These are phyloP conservation scores for Fusarium odoratissimum DNA, from an alignment of 2,329 filamentous ascomycete genomes.

Conservation along the genomic window DNA sequence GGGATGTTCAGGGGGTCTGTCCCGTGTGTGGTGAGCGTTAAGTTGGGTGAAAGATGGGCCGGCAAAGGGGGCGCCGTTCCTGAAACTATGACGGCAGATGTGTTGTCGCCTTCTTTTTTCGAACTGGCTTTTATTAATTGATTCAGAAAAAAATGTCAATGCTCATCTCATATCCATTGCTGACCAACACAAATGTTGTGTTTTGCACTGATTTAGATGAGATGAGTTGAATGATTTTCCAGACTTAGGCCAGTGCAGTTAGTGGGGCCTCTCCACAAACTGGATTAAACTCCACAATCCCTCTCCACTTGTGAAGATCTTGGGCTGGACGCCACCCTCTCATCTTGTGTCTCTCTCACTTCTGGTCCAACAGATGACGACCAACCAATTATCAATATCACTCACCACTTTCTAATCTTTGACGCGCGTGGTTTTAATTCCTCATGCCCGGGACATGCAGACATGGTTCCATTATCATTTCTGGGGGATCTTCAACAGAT, in stretches of 20 bases:
- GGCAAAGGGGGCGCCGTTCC: conserved; percentile 21
- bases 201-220: conserved; percentile 1
- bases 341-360: not conserved
- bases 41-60: conserved; percentile 2
- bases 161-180: not conserved
- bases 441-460: not conserved
- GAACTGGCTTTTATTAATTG: conserved; percentile 6
- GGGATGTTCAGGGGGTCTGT: conserved; percentile 8
- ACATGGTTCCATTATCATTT: not conserved
- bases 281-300: conserved; percentile 12
- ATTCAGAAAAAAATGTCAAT: not conserved
- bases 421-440: not conserved
- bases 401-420: not conserved
- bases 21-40: not conserved
- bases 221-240: not conserved
- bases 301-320: conserved; percentile 4
- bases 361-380: not conserved
- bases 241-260: not conserved
- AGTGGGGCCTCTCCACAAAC: conserved; percentile 23
- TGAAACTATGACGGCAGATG: conserved; percentile 17
- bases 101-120: not conserved
- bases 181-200: conserved; percentile 3
- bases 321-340: not conserved
- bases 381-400: not conserved
- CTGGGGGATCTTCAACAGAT: not conserved